phyloP scores from a whole-genome alignment of 192 early-diverging fungal genomes.

The Podila epigama region DNA sequence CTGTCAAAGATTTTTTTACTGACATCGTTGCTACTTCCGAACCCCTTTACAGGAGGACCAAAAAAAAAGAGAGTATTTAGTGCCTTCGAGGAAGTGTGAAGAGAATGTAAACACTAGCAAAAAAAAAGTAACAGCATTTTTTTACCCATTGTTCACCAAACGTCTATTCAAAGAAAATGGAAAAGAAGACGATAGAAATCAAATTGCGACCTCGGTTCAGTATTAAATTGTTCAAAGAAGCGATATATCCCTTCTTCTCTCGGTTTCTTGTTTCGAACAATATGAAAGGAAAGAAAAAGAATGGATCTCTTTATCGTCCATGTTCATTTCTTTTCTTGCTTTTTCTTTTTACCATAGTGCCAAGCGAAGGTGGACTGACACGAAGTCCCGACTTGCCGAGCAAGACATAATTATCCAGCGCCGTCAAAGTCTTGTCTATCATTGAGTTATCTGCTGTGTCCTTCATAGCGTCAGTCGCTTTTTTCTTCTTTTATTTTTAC shows the following conservation, averaged over 20 bases:
- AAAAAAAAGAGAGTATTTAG: not conserved
- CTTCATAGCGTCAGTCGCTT: slow-evolving; percentile 18
- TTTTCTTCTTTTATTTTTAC: not conserved
- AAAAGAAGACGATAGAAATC: not conserved
- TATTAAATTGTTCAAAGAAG: not conserved
- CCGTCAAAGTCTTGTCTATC: slow-evolving; percentile 28
- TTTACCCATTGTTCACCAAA: slow-evolving; percentile 50
- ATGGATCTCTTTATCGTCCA: not conserved
- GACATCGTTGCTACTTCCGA: slow-evolving; percentile 52
- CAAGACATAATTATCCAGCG: slow-evolving; percentile 46
- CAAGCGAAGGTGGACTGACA: slow-evolving; percentile 49
- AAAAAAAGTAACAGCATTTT: not conserved
- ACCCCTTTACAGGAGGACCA: slow-evolving; percentile 18
- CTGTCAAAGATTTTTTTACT: slow-evolving; percentile 55
- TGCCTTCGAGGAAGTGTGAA: not conserved
- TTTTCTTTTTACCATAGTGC: slow-evolving; percentile 37
- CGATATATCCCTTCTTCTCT: not conserved
- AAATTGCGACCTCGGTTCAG: not conserved
- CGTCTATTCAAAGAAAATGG: slow-evolving; percentile 23
- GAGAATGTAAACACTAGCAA: not conserved
- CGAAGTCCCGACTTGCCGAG: slow-evolving; percentile 46
- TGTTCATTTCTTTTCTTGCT: not conserved
- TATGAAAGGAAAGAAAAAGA: not conserved
- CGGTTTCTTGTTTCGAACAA: not conserved
- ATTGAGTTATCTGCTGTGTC: slow-evolving; percentile 19